Base-by-base conservation (phyloP, 164 flowering plant species). In the Houttuynia cordata region DNA sequence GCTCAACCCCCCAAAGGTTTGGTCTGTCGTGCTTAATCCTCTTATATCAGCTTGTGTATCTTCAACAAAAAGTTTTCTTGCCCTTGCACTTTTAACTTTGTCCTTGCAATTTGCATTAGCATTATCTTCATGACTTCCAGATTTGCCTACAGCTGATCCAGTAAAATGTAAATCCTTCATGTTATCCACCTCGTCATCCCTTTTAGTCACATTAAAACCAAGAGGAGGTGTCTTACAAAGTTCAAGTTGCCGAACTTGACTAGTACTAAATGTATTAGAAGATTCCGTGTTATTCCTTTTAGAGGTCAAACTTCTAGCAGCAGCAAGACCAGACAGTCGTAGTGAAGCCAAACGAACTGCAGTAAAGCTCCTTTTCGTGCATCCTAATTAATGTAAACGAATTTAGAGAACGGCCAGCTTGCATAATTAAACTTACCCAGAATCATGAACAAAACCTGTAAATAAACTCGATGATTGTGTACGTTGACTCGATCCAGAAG, bases 1-100 rank as follows among this genome's bases (percentile, higher is more conserved):
- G 74, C 97, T 93, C 66, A 93, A 77, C 49, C 91, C 91, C 21
- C 79, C 83, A 64, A 45, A 7, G 30, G 75, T 40, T 12, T 71
- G 71, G 51, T 70, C 65, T 34, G 22, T 30, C 45, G 64, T 37
- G 13, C 53, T 50, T 58, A 51, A 54, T 24, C 51, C 63, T 24
- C 39, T 50, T 2, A 23, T 51, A 18, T 62, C 79, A 54, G 57
- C 42, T 50, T 39, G 50, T 30, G 49, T 47, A 45, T 80, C 80
- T 40, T 83, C 86, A 56, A 22, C 25, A 66, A 83, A 86, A 42
- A 93, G 91, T 67, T 77, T 80, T 72, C 93, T 83, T 24, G 59
- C 94, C 23, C 83, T 64, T 57, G 79, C 70, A 58, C 71, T 59
- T 57, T 70, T 75, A 71, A 60, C 56, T 63, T 64, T 75, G 64